Evolutionary conservation across 202 grass and related monocot genomes (phyloP).

Genomic region (Alloteropsis angusta): DNA sequence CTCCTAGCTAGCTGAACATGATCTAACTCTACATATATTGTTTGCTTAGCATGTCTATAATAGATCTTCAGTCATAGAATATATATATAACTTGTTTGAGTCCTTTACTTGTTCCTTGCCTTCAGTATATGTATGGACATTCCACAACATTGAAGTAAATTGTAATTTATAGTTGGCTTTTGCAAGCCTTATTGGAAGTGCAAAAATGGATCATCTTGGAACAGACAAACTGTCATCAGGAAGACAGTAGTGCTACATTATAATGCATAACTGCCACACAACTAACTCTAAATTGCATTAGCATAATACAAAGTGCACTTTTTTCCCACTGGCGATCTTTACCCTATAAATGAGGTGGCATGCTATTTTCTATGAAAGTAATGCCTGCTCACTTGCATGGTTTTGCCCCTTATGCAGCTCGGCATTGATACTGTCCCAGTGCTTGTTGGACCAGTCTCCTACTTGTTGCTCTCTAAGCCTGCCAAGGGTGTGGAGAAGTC

Average conservation of each 20-base stretch:
- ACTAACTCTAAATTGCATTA: conserved; percentile 4
- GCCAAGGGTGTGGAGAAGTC: conserved; percentile 89
- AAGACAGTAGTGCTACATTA: not conserved
- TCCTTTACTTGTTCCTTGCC: not conserved
- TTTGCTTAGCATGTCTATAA: not conserved
- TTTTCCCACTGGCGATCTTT: not conserved
- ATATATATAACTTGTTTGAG: not conserved
- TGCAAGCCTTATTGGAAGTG: not conserved
- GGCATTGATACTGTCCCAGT: conserved; percentile 79
- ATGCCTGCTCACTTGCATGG: not conserved
- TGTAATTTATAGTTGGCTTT: not conserved
- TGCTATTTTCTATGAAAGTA: conserved; percentile 1
- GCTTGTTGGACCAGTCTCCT: conserved; percentile 89
- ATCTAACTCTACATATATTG: not conserved
- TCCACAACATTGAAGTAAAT: conserved; percentile 3
- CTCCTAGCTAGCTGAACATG: not conserved
- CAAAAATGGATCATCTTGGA: not conserved
- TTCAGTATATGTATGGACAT: not conserved
- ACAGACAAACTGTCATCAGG: not conserved
- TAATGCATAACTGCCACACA: not conserved
- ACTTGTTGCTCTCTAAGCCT: conserved; percentile 85
- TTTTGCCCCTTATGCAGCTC: conserved; percentile 43
- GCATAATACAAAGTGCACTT: conserved; percentile 1
- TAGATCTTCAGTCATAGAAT: not conserved
- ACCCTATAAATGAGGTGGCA: not conserved